phyloP scores from a whole-genome alignment of 768 basidiomycete species.

The Paxillus rubicundulus region DNA sequence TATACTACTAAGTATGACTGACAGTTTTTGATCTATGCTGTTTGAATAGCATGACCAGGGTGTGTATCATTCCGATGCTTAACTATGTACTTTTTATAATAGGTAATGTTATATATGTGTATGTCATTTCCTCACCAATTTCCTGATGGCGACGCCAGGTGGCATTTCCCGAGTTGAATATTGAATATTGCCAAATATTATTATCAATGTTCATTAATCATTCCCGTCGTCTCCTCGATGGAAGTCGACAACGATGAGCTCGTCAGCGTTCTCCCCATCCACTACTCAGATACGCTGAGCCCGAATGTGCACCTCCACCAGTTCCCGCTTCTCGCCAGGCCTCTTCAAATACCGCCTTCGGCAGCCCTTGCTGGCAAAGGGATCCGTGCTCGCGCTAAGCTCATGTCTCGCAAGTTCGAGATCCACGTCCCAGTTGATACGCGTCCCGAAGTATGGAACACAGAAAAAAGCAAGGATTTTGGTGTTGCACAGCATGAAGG shows the following conservation, averaged over 20 bases:
- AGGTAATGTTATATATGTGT: no score
- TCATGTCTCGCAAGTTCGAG: constrained; percentile 59
- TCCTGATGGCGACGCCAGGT: no score
- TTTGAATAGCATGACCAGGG: no score
- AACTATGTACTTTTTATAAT: no score
- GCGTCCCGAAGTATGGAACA: constrained; percentile 77
- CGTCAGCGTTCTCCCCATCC: constrained; percentile 67
- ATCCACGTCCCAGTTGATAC: constrained; percentile 82
- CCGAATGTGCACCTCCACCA: constrained; percentile 77
- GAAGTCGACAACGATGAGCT: constrained; percentile 51
- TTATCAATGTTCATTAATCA: not conserved
- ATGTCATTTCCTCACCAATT: no score
- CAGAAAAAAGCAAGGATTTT: constrained; percentile 62
- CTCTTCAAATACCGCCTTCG: constrained; percentile 75
- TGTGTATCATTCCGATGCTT: no score
- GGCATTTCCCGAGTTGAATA: no score
- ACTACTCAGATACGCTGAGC: constrained; percentile 58
- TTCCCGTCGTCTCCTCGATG: constrained; percentile 9
- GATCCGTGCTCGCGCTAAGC: constrained; percentile 72
- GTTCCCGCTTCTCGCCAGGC: constrained; percentile 71
- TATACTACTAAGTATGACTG: no score
- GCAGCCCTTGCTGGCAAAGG: constrained; percentile 70
- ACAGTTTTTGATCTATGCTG: no score
- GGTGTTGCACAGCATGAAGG: constrained; percentile 68
- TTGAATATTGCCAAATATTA: no score